These are phyloP conservation scores for Fusarium tjaetaba DNA, from an alignment of 2,329 filamentous ascomycete genomes.

Conservation along the genomic window DNA sequence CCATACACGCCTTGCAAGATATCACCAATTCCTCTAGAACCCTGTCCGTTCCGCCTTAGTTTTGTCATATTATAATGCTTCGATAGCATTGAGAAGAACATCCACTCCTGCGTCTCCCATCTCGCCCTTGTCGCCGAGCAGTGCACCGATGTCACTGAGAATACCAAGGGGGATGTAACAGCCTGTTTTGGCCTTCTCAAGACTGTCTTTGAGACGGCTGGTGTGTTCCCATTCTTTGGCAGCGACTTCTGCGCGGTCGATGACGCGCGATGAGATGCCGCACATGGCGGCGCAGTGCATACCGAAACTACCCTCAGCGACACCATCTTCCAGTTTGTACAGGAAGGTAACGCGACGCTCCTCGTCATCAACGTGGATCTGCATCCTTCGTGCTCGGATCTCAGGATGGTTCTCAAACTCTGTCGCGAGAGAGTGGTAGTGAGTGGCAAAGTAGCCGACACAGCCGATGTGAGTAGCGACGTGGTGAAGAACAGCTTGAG, in stretches of 20 bases:
- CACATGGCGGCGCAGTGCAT: slow-evolving; percentile 99
- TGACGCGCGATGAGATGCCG: slow-evolving; percentile 84
- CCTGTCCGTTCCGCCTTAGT: neutral
- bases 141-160: slow-evolving; percentile 85
- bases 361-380: slow-evolving; percentile 89
- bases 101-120: slow-evolving; percentile 64
- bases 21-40: neutral
- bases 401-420: slow-evolving; percentile 93
- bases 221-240: slow-evolving; percentile 97
- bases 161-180: slow-evolving; percentile 86
- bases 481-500: slow-evolving; percentile 96
- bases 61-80: slow-evolving; percentile 56
- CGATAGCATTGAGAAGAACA: slow-evolving; percentile 69
- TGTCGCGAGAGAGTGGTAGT: slow-evolving; percentile 92
- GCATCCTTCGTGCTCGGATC: slow-evolving; percentile 87
- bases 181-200: slow-evolving; percentile 81
- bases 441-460: slow-evolving; percentile 95
- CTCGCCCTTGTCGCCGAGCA: slow-evolving; percentile 70
- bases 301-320: slow-evolving; percentile 95
- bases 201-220: slow-evolving; percentile 84
- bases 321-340: slow-evolving; percentile 91
- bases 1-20: slow-evolving; percentile 26
- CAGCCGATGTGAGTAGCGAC: slow-evolving; percentile 93
- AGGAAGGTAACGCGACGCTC: slow-evolving; percentile 92
- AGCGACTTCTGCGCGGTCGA: slow-evolving; percentile 87